phyloP scores from a whole-genome alignment of 2,329 filamentous ascomycete species.

The Colletotrichum viniferum region DNA sequence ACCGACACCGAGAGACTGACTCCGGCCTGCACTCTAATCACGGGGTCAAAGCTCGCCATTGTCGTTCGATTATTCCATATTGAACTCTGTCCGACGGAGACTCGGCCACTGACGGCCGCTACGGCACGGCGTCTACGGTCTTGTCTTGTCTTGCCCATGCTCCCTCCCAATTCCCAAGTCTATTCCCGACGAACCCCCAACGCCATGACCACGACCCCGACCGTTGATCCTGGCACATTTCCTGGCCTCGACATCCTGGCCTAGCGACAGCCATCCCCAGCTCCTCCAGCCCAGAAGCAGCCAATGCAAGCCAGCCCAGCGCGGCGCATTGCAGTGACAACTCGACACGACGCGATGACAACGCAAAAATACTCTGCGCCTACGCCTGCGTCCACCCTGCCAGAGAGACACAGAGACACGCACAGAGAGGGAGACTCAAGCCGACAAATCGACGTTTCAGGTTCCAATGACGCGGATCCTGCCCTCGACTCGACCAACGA shows the following conservation, averaged over 20 bases:
- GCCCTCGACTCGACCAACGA: neutral
- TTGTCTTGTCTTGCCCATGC: neutral
- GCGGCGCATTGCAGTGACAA: constrained; percentile 6
- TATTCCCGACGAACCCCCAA: neutral
- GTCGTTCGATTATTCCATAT: neutral
- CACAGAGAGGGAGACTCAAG: neutral
- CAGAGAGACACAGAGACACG: neutral
- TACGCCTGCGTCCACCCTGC: neutral
- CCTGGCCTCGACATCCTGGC: neutral
- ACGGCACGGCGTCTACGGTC: neutral
- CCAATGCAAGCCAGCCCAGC: neutral
- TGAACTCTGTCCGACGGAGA: neutral
- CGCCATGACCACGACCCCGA: neutral
- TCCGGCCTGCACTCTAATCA: neutral
- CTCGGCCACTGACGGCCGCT: neutral
- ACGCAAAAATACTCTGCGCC: neutral
- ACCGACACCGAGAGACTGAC: neutral
- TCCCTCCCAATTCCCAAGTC: neutral
- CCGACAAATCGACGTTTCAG: neutral
- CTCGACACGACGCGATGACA: constrained; percentile 1
- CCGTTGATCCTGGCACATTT: neutral
- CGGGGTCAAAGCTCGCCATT: neutral
- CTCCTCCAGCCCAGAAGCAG: neutral
- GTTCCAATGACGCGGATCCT: neutral
- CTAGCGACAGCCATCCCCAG: neutral